A percentile compares a stretch with the other conserved stretches of the same genome.
These are phyloP conservation scores for Ilyonectria robusta DNA, from an alignment of 2,329 filamentous ascomycete genomes.

Conservation along the genomic window DNA sequence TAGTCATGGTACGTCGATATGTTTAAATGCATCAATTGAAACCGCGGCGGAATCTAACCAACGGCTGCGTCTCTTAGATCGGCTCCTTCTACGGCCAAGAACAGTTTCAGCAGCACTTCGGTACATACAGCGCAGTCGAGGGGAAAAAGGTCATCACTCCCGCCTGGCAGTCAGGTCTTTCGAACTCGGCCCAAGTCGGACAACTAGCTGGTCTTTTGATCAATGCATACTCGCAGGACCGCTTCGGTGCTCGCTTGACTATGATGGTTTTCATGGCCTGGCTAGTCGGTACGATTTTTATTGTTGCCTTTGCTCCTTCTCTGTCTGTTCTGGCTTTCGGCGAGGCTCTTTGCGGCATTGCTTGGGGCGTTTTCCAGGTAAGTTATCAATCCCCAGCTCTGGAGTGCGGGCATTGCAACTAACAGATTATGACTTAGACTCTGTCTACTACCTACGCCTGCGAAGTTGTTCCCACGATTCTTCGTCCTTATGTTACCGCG, in stretches of 20 bases:
- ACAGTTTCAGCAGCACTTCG: neutral
- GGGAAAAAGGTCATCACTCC: neutral
- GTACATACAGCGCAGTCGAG: neutral
- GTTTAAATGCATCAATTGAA: neutral
- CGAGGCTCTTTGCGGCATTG: constrained; percentile 53
- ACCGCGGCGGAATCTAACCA: neutral
- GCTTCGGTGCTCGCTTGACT: constrained; percentile 46
- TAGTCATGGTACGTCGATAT: neutral
- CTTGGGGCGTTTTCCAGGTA: constrained; percentile 51
- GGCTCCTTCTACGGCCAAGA: neutral
- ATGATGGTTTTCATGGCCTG: constrained; percentile 42
- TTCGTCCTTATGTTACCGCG: constrained; percentile 58
- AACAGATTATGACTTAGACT: constrained; percentile 44
- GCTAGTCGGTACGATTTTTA: constrained; percentile 24
- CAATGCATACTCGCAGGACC: constrained; percentile 59
- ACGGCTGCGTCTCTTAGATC: neutral
- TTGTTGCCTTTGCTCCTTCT: constrained; percentile 51
- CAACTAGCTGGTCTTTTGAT: constrained; percentile 60
- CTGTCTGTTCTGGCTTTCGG: constrained; percentile 54
- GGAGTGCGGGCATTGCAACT: neutral
- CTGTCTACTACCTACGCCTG: constrained; percentile 61
- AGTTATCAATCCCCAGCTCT: neutral
- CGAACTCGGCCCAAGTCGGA: constrained; percentile 59
- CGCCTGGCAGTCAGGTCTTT: constrained; percentile 42
- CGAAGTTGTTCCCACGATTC: constrained; percentile 53